phyloP scores from a whole-genome alignment of 1,284 basidiomycete genomes.

The Ustilago bromivora region DNA sequence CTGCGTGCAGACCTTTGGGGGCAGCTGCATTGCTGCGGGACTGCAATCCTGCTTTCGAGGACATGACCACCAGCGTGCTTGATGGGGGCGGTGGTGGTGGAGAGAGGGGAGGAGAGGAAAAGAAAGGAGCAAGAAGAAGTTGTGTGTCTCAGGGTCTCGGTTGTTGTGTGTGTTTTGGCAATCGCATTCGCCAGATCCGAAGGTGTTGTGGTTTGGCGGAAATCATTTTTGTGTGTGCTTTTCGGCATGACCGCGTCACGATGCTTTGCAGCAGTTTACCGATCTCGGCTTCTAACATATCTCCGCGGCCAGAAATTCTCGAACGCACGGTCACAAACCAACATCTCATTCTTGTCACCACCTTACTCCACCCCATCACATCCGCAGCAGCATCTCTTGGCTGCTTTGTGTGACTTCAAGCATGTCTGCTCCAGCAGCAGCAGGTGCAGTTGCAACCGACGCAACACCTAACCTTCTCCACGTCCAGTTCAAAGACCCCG shows the following conservation, averaged over 20 bases:
- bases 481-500: slow-evolving; percentile 65
- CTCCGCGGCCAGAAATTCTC: slow-evolving; percentile 9
- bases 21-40: slow-evolving; percentile 19
- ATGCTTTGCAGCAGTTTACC: slow-evolving; percentile 9
- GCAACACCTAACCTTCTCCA: slow-evolving; percentile 50
- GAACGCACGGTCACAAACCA: slow-evolving; percentile 18
- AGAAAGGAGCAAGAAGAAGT: background rate
- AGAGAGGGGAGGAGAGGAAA: background rate
- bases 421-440: slow-evolving; percentile 12
- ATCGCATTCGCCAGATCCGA: slow-evolving; percentile 2
- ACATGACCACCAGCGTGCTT: slow-evolving; percentile 4
- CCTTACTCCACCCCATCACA: background rate
- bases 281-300: slow-evolving; percentile 1
- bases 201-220: slow-evolving; percentile 1
- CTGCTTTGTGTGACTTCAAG: background rate
- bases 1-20: slow-evolving; percentile 31
- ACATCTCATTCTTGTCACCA: background rate
- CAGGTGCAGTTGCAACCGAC: slow-evolving; percentile 12
- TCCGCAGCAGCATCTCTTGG: background rate
- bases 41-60: slow-evolving; percentile 12
- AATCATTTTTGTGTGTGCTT: slow-evolving; percentile 4
- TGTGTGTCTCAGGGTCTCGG: background rate
- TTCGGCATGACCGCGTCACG: slow-evolving; percentile 36
- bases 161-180: background rate
- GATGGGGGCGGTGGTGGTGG: background rate